phyloP scores from a whole-genome alignment of 768 basidiomycete genomes.

The Trametes punicea region DNA sequence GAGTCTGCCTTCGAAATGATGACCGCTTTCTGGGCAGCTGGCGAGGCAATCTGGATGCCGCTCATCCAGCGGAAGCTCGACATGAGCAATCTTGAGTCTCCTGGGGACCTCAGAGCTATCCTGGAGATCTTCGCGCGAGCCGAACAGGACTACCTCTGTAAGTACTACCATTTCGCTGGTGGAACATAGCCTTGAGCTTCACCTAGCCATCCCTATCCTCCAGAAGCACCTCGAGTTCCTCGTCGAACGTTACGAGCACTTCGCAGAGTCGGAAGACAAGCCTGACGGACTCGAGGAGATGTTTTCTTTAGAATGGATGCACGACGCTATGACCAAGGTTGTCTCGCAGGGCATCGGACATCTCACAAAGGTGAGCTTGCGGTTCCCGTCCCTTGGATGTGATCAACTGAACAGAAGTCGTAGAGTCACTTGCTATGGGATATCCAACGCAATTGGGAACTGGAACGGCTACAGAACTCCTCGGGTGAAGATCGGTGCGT shows the following conservation, averaged over 20 bases:
- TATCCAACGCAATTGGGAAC: slow-evolving; percentile 68
- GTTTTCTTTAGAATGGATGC: slow-evolving; percentile 64
- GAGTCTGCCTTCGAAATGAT: slow-evolving; percentile 65
- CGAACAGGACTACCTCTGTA: slow-evolving; percentile 78
- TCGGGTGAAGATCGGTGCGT: slow-evolving; percentile 45
- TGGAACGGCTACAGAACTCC: slow-evolving; percentile 54
- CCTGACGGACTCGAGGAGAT: slow-evolving; percentile 53
- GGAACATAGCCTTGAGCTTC: slow-evolving; percentile 4
- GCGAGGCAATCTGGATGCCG: slow-evolving; percentile 73
- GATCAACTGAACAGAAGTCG: not conserved
- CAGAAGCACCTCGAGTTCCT: slow-evolving; percentile 66
- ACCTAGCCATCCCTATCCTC: slow-evolving; percentile 69
- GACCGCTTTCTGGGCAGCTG: slow-evolving; percentile 56
- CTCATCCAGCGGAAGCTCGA: slow-evolving; percentile 54
- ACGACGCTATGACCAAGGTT: slow-evolving; percentile 48
- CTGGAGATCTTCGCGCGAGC: slow-evolving; percentile 63
- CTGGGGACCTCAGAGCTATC: slow-evolving; percentile 51
- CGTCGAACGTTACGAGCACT: slow-evolving; percentile 36
- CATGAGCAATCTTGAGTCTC: slow-evolving; percentile 48
- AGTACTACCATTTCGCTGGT: slow-evolving; percentile 30
- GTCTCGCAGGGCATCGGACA: slow-evolving; percentile 58
- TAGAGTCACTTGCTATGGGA: slow-evolving; percentile 78
- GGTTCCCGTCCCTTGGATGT: not conserved
- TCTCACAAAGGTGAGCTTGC: slow-evolving; percentile 51
- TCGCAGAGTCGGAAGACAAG: slow-evolving; percentile 34